Evolutionary conservation across 495 filamentous ascomycete species (phyloP).

Genomic region (Aspergillus baeticus): DNA sequence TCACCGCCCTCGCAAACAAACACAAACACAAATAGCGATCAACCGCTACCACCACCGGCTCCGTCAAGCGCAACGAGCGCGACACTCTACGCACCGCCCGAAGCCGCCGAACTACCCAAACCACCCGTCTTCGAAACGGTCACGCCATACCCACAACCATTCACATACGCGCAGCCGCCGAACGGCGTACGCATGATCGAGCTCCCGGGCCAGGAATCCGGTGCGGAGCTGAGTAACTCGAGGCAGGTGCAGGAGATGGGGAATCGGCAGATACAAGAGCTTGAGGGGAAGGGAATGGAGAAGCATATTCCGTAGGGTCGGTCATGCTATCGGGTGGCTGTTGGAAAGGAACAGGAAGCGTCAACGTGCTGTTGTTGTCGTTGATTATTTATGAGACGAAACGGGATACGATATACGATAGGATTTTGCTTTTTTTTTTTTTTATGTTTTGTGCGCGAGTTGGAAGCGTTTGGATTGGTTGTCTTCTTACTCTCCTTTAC

Average conservation of each 20-base stretch:
- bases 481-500: not conserved
- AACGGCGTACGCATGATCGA: conserved; percentile 1
- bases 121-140: not conserved
- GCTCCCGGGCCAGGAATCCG: not conserved
- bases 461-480: too few relatives aligned
- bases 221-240: not conserved
- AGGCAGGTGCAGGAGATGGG: conserved; percentile 1
- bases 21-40: not conserved
- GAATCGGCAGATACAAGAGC: not conserved
- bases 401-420: too few relatives aligned
- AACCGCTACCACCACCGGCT: not conserved
- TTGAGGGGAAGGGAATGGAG: not conserved
- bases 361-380: too few relatives aligned
- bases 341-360: too few relatives aligned
- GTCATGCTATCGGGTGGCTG: too few relatives aligned
- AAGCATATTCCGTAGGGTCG: not conserved
- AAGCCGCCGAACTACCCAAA: conserved; percentile 3
- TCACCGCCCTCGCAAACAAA: not conserved
- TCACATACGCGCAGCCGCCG: not conserved
- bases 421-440: too few relatives aligned
- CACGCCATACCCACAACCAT: not conserved
- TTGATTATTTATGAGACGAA: too few relatives aligned
- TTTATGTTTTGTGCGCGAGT: too few relatives aligned
- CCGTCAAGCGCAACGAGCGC: not conserved
- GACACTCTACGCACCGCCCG: not conserved